A percentile compares a stretch with the other conserved stretches of the same genome.
phyloP scores from a whole-genome alignment of 2,329 filamentous ascomycete genomes.

The Curvularia spicifera region DNA sequence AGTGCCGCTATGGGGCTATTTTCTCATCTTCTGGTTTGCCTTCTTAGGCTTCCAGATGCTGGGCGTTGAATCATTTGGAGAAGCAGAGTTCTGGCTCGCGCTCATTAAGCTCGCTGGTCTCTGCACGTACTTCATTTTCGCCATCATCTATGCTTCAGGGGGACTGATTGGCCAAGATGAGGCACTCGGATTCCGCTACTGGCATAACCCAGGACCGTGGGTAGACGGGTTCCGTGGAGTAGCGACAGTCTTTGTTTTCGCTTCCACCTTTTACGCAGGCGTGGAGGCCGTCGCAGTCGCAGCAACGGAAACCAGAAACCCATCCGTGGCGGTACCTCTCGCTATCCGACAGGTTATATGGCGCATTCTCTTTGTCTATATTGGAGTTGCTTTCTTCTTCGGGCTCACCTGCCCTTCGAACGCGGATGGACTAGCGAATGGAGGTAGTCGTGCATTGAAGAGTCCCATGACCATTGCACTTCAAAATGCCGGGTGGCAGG shows the following conservation, averaged over 20 bases:
- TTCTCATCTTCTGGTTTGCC: conserved; percentile 51
- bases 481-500: conserved; percentile 74
- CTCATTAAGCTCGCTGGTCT: conserved; percentile 50
- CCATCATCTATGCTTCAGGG: conserved; percentile 48
- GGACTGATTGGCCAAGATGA: conserved; percentile 42
- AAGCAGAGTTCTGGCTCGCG: conserved; percentile 54
- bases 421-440: conserved; percentile 67
- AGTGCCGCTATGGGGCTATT: conserved; percentile 51
- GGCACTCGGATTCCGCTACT: conserved; percentile 47
- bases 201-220: conserved; percentile 51
- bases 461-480: conserved; percentile 59
- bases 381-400: conserved; percentile 55
- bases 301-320: conserved; percentile 51
- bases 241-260: conserved; percentile 53
- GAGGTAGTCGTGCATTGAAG: conserved; percentile 67
- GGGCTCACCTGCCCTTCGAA: conserved; percentile 74
- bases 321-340: conserved; percentile 53
- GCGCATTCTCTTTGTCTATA: conserved; percentile 54
- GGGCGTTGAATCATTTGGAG: conserved; percentile 52
- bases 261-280: conserved; percentile 51
- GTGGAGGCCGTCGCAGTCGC: conserved; percentile 48
- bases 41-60: conserved; percentile 51
- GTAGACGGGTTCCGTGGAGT: conserved; percentile 52
- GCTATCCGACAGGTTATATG: conserved; percentile 56
- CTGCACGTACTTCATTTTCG: conserved; percentile 51